Evolutionary conservation across 805 yeast species (phyloP).

Genomic region (Grigorovia yakushimaensis): DNA sequence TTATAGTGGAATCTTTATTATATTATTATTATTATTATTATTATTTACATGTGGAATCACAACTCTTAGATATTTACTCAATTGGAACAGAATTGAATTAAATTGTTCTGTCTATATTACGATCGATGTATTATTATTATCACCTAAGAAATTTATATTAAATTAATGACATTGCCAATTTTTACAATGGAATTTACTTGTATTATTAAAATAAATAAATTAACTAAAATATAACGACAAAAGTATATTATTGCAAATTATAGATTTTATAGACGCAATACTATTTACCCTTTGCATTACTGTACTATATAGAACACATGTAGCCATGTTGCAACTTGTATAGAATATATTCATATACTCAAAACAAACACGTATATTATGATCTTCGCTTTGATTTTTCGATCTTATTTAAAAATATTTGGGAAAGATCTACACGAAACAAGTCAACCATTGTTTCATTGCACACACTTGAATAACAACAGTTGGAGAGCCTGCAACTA

Average conservation of each 20-base stretch:
- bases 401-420: not conserved
- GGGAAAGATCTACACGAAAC: not conserved
- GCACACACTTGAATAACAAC: not conserved
- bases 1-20: not conserved
- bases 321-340: not conserved
- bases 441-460: not conserved
- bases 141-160: not conserved
- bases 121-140: not conserved
- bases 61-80: not conserved
- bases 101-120: not conserved
- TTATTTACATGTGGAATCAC: not conserved
- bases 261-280: no score
- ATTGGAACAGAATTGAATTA: not conserved
- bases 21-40: not conserved
- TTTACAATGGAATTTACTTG: not conserved
- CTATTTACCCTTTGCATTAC: not conserved
- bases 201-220: no score
- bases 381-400: not conserved
- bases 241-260: no score
- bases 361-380: not conserved
- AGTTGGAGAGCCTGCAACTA: not conserved
- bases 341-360: not conserved
- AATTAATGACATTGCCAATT: not conserved
- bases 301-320: not conserved
- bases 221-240: no score